These are phyloP conservation scores for Piper betle DNA, from an alignment of 164 flowering plant species.

Conservation along the genomic window DNA sequence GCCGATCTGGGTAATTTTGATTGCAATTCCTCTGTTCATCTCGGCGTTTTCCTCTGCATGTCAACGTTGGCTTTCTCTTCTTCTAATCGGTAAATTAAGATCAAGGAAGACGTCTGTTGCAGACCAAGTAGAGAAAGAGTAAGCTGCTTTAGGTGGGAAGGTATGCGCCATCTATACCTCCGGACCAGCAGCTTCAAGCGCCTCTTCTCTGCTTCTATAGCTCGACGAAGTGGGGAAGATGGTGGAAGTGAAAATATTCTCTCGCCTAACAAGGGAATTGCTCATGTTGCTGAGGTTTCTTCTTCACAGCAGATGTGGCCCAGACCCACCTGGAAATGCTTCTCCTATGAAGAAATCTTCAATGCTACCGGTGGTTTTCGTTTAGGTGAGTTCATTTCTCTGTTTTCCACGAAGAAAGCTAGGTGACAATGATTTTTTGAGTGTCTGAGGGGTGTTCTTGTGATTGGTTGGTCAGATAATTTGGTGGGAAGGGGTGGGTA, in stretches of 20 bases:
- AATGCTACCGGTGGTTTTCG: constrained; percentile 63
- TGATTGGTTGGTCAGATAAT: constrained; percentile 33
- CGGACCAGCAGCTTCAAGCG: constrained; percentile 48
- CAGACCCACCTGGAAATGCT: constrained; percentile 80
- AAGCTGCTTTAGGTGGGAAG: background rate
- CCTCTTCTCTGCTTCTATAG: constrained; percentile 39
- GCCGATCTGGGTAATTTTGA: background rate
- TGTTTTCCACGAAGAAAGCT: too few species aligned
- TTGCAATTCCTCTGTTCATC: background rate
- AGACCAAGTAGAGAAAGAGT: background rate
- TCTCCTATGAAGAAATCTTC: constrained; percentile 63
- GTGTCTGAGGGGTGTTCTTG: background rate
- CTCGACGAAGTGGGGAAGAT: constrained; percentile 28
- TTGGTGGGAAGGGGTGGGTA: constrained; percentile 89
- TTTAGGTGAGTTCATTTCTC: constrained; percentile 31
- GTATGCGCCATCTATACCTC: constrained; percentile 14
- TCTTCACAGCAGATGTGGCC: constrained; percentile 13
- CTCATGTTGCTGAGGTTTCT: constrained; percentile 5
- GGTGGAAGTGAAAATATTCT: constrained; percentile 10
- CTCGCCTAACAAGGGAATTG: background rate
- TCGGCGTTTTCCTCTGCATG: background rate
- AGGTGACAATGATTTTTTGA: background rate
- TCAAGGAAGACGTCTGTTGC: background rate
- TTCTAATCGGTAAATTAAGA: background rate
- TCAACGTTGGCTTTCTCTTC: background rate